A percentile compares a stretch with the other conserved stretches of the same genome.
These are phyloP conservation scores for Verbena officinalis DNA, from an alignment of 257 asterid genomes.

Conservation along the genomic window DNA sequence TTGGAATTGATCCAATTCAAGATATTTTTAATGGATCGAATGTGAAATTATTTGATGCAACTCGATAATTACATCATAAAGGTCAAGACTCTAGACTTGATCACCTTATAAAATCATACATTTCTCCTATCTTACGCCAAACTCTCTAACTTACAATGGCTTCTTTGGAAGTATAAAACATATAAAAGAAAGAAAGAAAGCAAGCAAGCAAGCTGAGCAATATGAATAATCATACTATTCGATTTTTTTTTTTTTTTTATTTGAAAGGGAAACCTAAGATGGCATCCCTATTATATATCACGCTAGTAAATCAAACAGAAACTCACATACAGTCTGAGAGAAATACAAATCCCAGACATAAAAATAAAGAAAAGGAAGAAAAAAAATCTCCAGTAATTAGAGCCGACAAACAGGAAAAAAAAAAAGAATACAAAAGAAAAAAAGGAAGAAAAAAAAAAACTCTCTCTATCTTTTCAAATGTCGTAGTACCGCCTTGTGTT, in stretches of 20 bases:
- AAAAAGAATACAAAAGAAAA: conserved; percentile 28
- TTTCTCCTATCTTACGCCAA: too few species aligned
- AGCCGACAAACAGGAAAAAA: conserved; percentile 37
- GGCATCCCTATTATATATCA: conserved; percentile 59
- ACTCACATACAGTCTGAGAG: conserved; percentile 60
- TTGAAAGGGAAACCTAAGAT: conserved; percentile 49
- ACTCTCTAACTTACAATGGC: too few species aligned
- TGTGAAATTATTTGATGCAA: too few species aligned
- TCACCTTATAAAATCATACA: too few species aligned
- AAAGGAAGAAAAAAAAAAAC: conserved; percentile 42
- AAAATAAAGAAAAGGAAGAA: conserved; percentile 4
- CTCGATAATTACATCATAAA: too few species aligned
- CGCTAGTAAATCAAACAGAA: conserved; percentile 60
- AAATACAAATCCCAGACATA: conserved; percentile 43
- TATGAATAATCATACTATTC: conserved; percentile 49
- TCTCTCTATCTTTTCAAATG: conserved; percentile 47
- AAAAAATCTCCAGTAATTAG: conserved; percentile 44
- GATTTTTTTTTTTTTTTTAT: conserved; percentile 49
- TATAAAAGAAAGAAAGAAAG: conserved; percentile 20
- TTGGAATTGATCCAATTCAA: too few species aligned
- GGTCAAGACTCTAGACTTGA: too few species aligned
- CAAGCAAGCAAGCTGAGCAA: too few species aligned
- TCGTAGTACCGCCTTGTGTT: conserved; percentile 39
- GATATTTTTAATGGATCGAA: too few species aligned
- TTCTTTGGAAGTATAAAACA: too few species aligned